Conservation (phyloP, 208 protist species). For the Phytomonas sp. region DNA sequence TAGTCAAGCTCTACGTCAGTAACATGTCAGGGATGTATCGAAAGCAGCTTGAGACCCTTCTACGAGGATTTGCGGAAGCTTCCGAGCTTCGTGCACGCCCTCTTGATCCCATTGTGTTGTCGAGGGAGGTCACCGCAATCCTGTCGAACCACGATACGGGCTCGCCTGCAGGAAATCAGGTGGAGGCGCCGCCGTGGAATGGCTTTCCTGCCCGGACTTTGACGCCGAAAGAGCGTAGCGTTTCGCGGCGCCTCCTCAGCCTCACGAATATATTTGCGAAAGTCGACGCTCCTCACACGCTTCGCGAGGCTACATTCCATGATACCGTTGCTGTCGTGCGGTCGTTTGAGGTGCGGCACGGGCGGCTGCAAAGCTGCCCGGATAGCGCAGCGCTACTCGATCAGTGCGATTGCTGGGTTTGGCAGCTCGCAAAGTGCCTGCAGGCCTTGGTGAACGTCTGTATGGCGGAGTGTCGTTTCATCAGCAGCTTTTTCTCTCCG, state of each 20-base stretch:
- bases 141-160: conserved; percentile 54
- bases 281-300: conserved; percentile 11
- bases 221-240: conserved; percentile 53
- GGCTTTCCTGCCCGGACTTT: conserved; percentile 40
- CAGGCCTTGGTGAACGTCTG: conserved; percentile 47
- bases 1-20: conserved; percentile 56
- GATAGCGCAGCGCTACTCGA: conserved; percentile 25
- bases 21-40: conserved; percentile 48
- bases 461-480: conserved; percentile 66
- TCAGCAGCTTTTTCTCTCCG: conserved; percentile 71
- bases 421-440: conserved; percentile 46
- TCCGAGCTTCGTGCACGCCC: conserved; percentile 36
- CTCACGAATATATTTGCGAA: conserved; percentile 18
- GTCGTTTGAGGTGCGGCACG: conserved; percentile 33
- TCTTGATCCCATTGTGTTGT: conserved; percentile 55
- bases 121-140: conserved; percentile 43
- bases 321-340: conserved; percentile 47
- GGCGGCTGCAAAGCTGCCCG: conserved; percentile 33
- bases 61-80: conserved; percentile 36
- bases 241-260: conserved; percentile 63
- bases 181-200: conserved; percentile 17
- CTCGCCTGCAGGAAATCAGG: conserved; percentile 43
- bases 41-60: conserved; percentile 24
- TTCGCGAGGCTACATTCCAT: conserved; percentile 42
- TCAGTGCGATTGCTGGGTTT: conserved; percentile 51